A percentile compares a stretch with the other conserved stretches of the same genome.
Evolutionary conservation across 2,329 filamentous ascomycete genomes (phyloP).

Genomic region (Cercospora zeina): DNA sequence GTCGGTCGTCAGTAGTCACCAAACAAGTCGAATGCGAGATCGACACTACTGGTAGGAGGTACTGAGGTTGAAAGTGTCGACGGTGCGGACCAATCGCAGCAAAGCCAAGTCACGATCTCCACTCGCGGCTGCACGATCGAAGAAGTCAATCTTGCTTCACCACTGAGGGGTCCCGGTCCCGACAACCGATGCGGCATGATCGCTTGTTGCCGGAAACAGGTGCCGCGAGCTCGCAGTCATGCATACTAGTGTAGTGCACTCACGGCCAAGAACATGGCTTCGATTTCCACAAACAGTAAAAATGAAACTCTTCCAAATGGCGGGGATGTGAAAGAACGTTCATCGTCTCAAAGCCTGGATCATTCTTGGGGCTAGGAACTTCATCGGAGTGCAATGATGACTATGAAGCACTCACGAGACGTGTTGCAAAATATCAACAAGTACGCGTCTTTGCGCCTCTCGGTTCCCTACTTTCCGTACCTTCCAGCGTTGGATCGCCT

Average conservation of each 20-base stretch:
- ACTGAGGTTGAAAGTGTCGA: not conserved
- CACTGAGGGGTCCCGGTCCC: constrained; percentile 11
- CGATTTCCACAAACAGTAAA: not conserved
- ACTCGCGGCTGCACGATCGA: constrained; percentile 3
- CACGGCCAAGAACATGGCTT: not conserved
- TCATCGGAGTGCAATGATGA: not conserved
- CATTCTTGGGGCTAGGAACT: not conserved
- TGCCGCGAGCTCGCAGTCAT: not conserved
- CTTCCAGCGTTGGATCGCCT: not conserved
- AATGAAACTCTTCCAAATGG: not conserved
- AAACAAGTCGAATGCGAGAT: not conserved
- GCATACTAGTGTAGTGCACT: constrained; percentile 1
- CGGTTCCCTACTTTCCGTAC: not conserved
- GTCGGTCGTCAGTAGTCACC: not conserved
- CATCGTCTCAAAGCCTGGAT: not conserved
- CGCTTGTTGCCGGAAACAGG: not conserved
- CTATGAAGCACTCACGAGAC: not conserved
- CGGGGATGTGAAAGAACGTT: not conserved
- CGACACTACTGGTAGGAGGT: not conserved
- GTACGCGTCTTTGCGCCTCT: not conserved
- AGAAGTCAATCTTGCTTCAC: constrained; percentile 17
- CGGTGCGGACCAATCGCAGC: not conserved
- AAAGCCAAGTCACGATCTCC: not conserved
- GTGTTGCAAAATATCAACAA: not conserved
- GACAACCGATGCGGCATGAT: not conserved